Base-by-base conservation (phyloP, 495 filamentous ascomycete genomes). In the Trichoderma reesei region DNA sequence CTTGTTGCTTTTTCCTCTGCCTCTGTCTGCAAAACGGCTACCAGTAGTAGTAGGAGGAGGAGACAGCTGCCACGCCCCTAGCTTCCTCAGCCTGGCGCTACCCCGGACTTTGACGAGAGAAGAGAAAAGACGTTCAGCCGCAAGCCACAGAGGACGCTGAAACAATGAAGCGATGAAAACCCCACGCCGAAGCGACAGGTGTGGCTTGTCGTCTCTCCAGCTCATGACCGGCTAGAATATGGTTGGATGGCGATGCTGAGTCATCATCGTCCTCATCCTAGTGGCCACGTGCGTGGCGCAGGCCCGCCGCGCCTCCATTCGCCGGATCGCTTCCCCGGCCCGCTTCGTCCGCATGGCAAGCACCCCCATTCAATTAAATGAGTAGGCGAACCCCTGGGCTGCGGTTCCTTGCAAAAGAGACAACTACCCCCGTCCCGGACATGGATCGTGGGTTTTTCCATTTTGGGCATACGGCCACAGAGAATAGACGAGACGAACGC, bases 311-410 rank as follows among this genome's bases (percentile, higher is more conserved):
- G 16, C 8, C 51, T 56, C 31, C 9, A 56, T 56, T 56, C 34
- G 20, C 34, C 51, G 51, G 51, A 56, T 11, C 51, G 51, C 51
- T 56, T 56, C 51, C 51, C 51, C 51, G 51, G 10, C 51, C 51
- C n/a, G n/a, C n/a, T n/a, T n/a, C n/a, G n/a, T n/a, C n/a, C n/a
- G n/a, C n/a, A n/a, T n/a, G n/a, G n/a, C n/a, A n/a, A n/a, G n/a
- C n/a, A n/a, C n/a, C n/a, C n/a, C n/a, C n/a, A n/a, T n/a, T n/a
- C n/a, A n/a, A n/a, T n/a, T n/a, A n/a, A n/a, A n/a, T n/a, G n/a
- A n/a, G n/a, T n/a, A n/a, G n/a, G 51, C 26, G 1, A n/a, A 10
- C 51, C 26, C 51, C n/a, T n/a, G 51, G n/a, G n/a, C n/a, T n/a
- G n/a, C n/a, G n/a, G n/a, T n/a, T n/a, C 51, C 34, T 48, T 18